Evolutionary conservation across 2,329 filamentous ascomycete species (phyloP), one percentile per base, ranked within the genome.

Genomic region (Xylaria arbuscula): DNA sequence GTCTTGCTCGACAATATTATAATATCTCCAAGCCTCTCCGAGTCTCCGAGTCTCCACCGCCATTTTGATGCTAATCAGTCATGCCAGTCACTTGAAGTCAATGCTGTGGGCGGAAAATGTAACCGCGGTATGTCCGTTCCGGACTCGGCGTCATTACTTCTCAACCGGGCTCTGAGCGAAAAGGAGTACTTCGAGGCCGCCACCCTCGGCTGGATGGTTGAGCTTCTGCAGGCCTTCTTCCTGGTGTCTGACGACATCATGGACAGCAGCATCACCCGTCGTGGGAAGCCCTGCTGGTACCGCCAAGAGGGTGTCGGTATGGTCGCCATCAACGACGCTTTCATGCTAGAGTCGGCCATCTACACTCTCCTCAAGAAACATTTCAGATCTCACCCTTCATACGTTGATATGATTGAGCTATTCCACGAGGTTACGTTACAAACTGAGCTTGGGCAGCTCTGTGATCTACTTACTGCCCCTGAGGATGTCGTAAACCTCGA

Each of bases 161-260:
- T 94, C 78, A 86, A 82, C 74, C 84, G 88, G 74, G 84, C 92
- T 64, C 89, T 98, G 72, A 88, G 85, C 72, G 87, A 93, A 70
- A 88, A 95, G 67, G 92, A 98, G 83, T 97, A 94, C 86, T 96
- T 97, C 85, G 86, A 93, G 75, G 87, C 95, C 56, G 93, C 94
- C 53, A 92, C 93, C 19, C 88, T 99, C 19, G 96, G 96, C 78
- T 99, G 96, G 96, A 90, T 97, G 88, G 97, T 97, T 72, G 96
- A 99, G 87, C 89, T 99, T 58, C 92, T 99, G 40, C 96, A 99
- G 85, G 95, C 96, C 73, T 98, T 98, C 87, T 98, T 99, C 89
- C 90, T 99, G 67, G 96, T 99, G 73, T 94, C 93, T 53, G 96
- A 99, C 83, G 96, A 99, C 82, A 98, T 99, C 78, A 99, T 99